phyloP scores from a whole-genome alignment of 371 early-diverging fungal genomes.

The Funneliformis caledonium region DNA sequence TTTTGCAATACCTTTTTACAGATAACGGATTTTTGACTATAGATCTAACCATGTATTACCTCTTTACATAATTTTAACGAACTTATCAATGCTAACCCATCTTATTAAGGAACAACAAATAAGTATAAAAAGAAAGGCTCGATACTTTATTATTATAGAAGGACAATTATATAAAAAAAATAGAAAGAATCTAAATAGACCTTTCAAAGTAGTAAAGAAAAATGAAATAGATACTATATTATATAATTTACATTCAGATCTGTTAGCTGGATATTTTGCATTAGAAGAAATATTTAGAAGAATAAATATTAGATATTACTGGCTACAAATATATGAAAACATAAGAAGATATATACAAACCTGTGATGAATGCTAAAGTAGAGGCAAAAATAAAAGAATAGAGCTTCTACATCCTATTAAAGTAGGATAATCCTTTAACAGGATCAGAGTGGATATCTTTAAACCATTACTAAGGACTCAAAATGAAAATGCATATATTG shows the following conservation, averaged over 20 bases:
- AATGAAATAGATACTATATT: neutral
- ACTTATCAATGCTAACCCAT: no score
- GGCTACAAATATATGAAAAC: neutral
- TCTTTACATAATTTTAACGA: no score
- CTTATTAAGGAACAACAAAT: no score
- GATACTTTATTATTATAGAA: neutral
- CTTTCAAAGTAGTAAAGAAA: no score
- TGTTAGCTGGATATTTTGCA: no score
- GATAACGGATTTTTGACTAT: no score
- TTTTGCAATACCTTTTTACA: no score
- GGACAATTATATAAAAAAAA: neutral
- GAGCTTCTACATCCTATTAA: constrained; percentile 44
- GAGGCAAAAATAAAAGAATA: constrained; percentile 38
- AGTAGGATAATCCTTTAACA: constrained; percentile 50
- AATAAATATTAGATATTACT: constrained; percentile 36
- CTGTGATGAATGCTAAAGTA: neutral
- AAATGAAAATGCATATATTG: constrained; percentile 47
- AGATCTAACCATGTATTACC: no score
- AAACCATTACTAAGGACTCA: constrained; percentile 41
- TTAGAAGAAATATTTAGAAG: neutral
- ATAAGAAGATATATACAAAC: no score
- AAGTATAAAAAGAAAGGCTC: no score
- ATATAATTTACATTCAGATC: no score
- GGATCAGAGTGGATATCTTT: constrained; percentile 43
- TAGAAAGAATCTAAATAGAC: neutral